Conservation (phyloP, 805 yeast genomes). For the Blastobotrys muscicola region DNA sequence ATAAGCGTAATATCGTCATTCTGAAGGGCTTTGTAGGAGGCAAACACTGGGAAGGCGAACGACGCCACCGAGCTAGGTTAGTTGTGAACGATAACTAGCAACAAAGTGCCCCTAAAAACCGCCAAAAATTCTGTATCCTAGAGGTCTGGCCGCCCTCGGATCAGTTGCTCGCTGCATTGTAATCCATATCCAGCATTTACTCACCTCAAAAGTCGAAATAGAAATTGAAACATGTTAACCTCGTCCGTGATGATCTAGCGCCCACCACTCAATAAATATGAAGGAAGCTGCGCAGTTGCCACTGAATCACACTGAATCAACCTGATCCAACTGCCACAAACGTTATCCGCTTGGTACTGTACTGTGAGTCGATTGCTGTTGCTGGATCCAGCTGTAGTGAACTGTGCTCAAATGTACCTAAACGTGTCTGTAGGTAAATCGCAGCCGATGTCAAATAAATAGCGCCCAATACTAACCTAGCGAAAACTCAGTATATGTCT, state of each 20-base stretch:
- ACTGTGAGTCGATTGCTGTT: too few species aligned
- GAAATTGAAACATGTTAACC: slow-evolving; percentile 5
- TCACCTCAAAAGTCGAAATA: slow-evolving; percentile 6
- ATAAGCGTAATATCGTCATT: slow-evolving; percentile 30
- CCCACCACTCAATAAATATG: neutral
- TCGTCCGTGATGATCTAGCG: neutral
- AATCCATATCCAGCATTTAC: neutral
- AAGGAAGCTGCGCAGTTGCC: too few species aligned
- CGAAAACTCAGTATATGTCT: too few species aligned
- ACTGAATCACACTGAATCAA: too few species aligned
- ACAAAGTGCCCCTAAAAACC: neutral
- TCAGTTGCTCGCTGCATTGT: neutral
- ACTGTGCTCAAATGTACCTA: too few species aligned
- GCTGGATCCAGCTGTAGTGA: too few species aligned
- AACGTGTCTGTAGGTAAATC: too few species aligned
- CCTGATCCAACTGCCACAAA: too few species aligned
- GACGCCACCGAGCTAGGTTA: slow-evolving; percentile 27
- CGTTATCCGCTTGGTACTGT: too few species aligned
- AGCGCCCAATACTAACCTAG: too few species aligned
- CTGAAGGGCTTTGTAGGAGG: slow-evolving; percentile 50
- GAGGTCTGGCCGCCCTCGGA: neutral
- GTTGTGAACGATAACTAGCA: neutral
- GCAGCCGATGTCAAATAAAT: too few species aligned
- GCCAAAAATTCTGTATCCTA: neutral
- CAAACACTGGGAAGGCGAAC: slow-evolving; percentile 48